Evolutionary conservation across 2,329 filamentous ascomycete genomes (phyloP), one percentile per base, ranked within the genome.

Genomic region (Colletotrichum limetticola): DNA sequence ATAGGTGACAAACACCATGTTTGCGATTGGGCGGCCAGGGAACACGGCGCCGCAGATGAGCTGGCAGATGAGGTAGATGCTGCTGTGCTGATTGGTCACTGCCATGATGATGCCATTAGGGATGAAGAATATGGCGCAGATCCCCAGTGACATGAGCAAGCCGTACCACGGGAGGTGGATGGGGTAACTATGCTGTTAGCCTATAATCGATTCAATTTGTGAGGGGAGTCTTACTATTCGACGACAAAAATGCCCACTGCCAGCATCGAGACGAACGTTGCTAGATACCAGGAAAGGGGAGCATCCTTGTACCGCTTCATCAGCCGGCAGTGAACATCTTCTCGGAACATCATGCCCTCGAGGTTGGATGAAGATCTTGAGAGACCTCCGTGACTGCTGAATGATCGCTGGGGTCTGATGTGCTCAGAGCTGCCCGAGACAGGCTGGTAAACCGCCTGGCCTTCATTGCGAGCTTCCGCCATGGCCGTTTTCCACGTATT

Each of bases 71-170:
- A 97, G 88, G 80, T 96, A 97, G 76, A 96, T 94, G 81, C 92
- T 94, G 82, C 91, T 94, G 81, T 97, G 94, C 80, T 96, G 94
- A 80, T 97, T 97, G 11, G 95, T 97, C 76, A 97, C 94, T 19
- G 94, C 95, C 93, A 97, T 97, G 78, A 97, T 93, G 79, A 97
- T 97, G 74, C 95, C 95, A 75, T 97, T 96, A 12, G 95, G 95
- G 72, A 97, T 94, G 84, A 97, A 97, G 74, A 97, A 92, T 67
- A 96, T 82, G 24, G 92, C 91, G 74, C 94, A 95, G 66, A 97
- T 94, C 30, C 86, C 89, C 2, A 97, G 87, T 1, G 95, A 93
- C 6, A 97, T 87, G 19, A 97, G 85, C 3, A 97, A 86, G 4
- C 95, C 95, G 78, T 97, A 97, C 93, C 95, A 97, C 0, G 95